Base-by-base conservation (phyloP, 2,329 filamentous ascomycete species). In the Hymenoscyphus occultus region DNA sequence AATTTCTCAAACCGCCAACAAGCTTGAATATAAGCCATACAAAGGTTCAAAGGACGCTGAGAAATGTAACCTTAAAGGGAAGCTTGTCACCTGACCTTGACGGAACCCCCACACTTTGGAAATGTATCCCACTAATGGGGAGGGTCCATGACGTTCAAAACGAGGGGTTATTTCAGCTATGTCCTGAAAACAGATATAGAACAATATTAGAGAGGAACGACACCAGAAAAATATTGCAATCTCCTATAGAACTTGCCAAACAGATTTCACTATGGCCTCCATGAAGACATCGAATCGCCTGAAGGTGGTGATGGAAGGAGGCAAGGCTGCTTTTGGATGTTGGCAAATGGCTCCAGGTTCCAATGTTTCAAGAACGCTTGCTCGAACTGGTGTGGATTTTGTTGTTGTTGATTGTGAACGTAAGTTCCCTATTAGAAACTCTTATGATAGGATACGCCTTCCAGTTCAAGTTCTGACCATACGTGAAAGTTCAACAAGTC, bases 331-430 rank as follows among this genome's bases (percentile, higher is more conserved):
- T 59, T 78, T 86, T 69, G 86, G 86, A 3, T 79, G 83, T 62
- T 89, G 72, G 86, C 86, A 89, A 77, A 86, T 86, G 80, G 76
- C 88, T 62, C 86, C 86, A 0, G 84, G 85, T 0, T 79, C 81
- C 56, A 87, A 88, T 67, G 77, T 88, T 13, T 85, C 86, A 5
- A 80, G 86, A 62, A 76, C 82, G 19, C 78, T 91, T 59, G 87
- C 89, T 1, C 79, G 85, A 63, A 83, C 82, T 2, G 88, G 86
- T 0, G 81, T 88, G 1, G 88, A 90, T 73, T 90, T 88, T 82
- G 84, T 91, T 10, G 79, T 89, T 74, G 84, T 85, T 32, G 84
- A 85, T 72, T 84, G 83, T 71, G 83, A 84, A 66, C 62, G 59
- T 64, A 45, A 32, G 61, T 39, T 9, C 42, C 39, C 16, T 28